Base-by-base conservation (phyloP, 257 asterid genomes). In the Gentiana dahurica region DNA sequence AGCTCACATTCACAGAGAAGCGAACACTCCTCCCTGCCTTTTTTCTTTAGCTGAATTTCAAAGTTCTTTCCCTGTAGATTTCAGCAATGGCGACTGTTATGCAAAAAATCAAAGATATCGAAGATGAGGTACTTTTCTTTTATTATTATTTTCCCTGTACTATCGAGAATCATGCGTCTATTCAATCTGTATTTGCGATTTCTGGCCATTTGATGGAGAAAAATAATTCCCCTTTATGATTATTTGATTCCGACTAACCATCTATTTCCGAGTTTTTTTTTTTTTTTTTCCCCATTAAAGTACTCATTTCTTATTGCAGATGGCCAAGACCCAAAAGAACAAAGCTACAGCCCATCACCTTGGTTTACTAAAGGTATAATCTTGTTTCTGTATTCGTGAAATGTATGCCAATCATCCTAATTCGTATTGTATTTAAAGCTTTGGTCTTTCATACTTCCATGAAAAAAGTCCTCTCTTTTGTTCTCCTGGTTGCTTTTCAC, bases 71-170 rank as follows among this genome's bases (percentile, higher is more conserved):
- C 11, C 63, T 35, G 33, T 34, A 45, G 12, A 47, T 54, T 38
- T 4, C 49, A 70, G 68, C 64, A 59, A 91, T 85, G 98, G 86
- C 91, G 77, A 91, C 97, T 45, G 86, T 87, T 33, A 91, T 87
- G 98, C 98, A 87, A 86, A 91, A 91, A 75, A 91, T 91, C 77
- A 91, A 87, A 74, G 98, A 91, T 59, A 85, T 91, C 82, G 98
- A 91, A 80, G 97, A 91, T 77, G 98, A 91, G 98, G 98, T 91
- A 51, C 60, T 37, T 1, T 45, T 54, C 4, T 5, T 5, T 49
- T 13, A 39, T 35, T 9, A 9, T 46, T 4, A 8, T 45, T 8
- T 8, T 34, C 4, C n/a, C 1, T 55, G 0, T 36, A 36, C 11
- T 37, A 3, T 49, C 10, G 3, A 3, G 4, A 11, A 1, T 1